phyloP scores from a whole-genome alignment of 2,329 filamentous ascomycete species.

The Hymenoscyphus fructigenus region DNA sequence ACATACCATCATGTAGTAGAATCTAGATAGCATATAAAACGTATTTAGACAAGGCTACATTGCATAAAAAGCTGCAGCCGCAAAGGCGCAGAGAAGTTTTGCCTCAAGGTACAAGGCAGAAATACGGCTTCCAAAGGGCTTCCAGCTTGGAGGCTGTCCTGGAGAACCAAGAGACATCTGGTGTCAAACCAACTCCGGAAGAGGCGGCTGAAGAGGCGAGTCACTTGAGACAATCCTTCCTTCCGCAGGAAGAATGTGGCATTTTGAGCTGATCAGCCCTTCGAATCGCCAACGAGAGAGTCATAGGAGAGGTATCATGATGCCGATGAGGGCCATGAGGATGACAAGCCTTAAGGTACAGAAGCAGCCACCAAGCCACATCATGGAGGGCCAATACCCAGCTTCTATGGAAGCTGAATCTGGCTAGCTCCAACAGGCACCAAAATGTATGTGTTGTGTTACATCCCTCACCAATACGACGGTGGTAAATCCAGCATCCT shows the following conservation, averaged over 20 bases:
- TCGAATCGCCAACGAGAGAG: background rate
- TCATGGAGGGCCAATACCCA: background rate
- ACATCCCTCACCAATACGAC: background rate
- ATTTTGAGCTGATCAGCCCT: constrained; percentile 4
- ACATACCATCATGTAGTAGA: background rate
- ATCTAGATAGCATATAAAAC: background rate
- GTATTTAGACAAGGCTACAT: background rate
- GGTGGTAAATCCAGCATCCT: background rate
- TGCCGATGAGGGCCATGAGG: background rate
- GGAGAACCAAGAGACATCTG: background rate
- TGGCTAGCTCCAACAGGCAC: constrained; percentile 1
- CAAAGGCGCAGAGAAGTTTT: background rate
- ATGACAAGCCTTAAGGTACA: constrained; percentile 1
- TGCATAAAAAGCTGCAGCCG: background rate
- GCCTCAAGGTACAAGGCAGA: background rate
- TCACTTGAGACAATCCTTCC: background rate
- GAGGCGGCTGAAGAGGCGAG: constrained; percentile 3
- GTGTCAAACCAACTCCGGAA: background rate
- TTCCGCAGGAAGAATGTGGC: background rate
- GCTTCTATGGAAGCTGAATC: background rate
- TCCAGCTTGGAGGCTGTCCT: background rate
- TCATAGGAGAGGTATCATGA: background rate
- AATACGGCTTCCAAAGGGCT: background rate
- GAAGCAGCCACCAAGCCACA: constrained; percentile 4
- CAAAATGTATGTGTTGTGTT: background rate